These are phyloP conservation scores for Pichia sp. DNA, from an alignment of 1,139 yeast species.

Conservation along the genomic window DNA sequence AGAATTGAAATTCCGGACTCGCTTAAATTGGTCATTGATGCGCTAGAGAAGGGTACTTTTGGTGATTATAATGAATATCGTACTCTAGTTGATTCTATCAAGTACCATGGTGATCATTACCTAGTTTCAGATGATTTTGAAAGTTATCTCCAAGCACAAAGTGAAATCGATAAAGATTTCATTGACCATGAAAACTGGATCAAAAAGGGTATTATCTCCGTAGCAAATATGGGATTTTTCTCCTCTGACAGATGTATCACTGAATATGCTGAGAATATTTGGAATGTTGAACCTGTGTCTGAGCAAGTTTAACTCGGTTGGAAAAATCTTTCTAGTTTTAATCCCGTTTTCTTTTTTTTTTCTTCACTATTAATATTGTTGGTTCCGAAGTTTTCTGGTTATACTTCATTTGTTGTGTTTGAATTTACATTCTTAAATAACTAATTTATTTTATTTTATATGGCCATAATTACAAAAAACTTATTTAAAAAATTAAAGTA, in stretches of 20 bases:
- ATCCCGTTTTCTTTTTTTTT: no score
- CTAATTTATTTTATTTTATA: no score
- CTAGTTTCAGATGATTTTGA: conserved; percentile 86
- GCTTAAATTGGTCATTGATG: conserved; percentile 54
- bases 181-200: conserved; percentile 63
- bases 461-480: no score
- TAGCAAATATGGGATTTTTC: conserved; percentile 93
- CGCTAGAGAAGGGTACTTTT: conserved; percentile 61
- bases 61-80: conserved; percentile 65
- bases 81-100: conserved; percentile 61
- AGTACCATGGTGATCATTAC: conserved; percentile 74
- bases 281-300: conserved; percentile 76
- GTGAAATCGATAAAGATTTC: conserved; percentile 64
- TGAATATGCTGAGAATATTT: conserved; percentile 87
- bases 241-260: conserved; percentile 85
- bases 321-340: no score
- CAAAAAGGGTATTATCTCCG: conserved; percentile 65
- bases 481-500: no score
- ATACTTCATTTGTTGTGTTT: no score
- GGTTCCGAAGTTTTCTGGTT: no score
- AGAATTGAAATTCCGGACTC: conserved; percentile 44
- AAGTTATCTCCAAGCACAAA: conserved; percentile 75
- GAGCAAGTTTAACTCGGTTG: conserved; percentile 19
- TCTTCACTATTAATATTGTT: no score
- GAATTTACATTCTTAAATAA: no score